Evolutionary conservation across 2,329 filamentous ascomycete species (phyloP), one percentile per base, ranked within the genome.

Genomic region (Fusarium heterosporum): DNA sequence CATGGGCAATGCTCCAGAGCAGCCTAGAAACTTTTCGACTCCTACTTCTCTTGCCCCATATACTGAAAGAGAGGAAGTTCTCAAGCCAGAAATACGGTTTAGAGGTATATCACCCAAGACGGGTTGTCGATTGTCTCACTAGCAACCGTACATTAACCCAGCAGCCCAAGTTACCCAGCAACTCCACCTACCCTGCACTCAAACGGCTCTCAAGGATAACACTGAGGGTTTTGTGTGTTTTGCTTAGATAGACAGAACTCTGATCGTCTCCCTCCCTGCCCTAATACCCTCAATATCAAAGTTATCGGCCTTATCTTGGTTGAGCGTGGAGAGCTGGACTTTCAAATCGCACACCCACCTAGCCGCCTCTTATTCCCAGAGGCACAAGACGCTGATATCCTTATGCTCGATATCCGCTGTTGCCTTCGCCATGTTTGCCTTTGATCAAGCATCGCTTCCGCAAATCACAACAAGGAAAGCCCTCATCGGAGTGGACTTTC

Each of bases 401-500:
- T 22, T 47, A 26, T 38, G 26, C 13, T 48, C 32, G 25, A 9
- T 47, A 38, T 12, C 14, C 14, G 41, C 14, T 40, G 22, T 19
- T 53, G 14, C 11, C 9, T 46, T 40, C 65, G 68, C 54, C 61
- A 86, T 87, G 80, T 87, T 89, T 73, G 75, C 84, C 63, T 87
- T 89, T 75, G 84, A 88, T 70, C 78, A 82, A 38, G 77, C 83
- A 43, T 80, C 82, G 34, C 80, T 90, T 19, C 88, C 88, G 12
- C 79, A 84, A 47, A 78, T 90, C 51, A 81, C 78, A 29, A 87
- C 87, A 10, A 84, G 88, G 50, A 87, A 86, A 78, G 95, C 93
- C 2, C 83, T 99, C 41, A 82, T 98, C 19, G 81, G 96, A 17
- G 84, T 97, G 66, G 95, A 97, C 73, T 87, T 97, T 34, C 96